Percentiles rank a stretch among this genome's conserved stretches.
Conservation (phyloP, 1,284 basidiomycete genomes). For the Cerioporus squamosus region DNA sequence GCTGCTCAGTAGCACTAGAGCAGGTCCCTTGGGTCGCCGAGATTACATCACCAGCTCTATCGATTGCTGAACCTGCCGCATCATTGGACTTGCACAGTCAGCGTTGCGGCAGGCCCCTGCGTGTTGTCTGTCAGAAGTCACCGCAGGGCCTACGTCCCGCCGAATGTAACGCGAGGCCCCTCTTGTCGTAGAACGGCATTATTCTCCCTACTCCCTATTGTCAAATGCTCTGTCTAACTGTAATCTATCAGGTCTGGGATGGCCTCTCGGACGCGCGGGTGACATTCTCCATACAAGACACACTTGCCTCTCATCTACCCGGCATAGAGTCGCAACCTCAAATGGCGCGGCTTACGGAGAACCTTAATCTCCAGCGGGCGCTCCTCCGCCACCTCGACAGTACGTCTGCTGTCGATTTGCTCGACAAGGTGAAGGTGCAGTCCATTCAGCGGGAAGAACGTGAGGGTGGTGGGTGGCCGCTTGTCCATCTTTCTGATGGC, state of each 20-base stretch:
- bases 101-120: no score
- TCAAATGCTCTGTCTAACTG: no score
- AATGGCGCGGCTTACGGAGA: constrained; percentile 88
- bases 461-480: constrained; percentile 68
- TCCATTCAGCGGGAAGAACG: constrained; percentile 55
- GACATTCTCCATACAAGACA: constrained; percentile 64
- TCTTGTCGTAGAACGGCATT: no score
- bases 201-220: no score
- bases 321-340: constrained; percentile 30
- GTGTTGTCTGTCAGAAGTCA: no score
- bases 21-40: no score
- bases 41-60: no score
- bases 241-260: constrained; percentile 93
- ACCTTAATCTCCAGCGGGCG: constrained; percentile 87
- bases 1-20: no score
- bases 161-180: no score
- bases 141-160: no score
- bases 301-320: constrained; percentile 35
- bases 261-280: constrained; percentile 84
- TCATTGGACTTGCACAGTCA: no score
- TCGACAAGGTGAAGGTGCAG: constrained; percentile 73
- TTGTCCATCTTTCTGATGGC: constrained; percentile 72
- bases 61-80: no score
- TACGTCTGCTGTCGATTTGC: constrained; percentile 51
- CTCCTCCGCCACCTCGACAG: constrained; percentile 63